Evolutionary conservation across 768 basidiomycete genomes (phyloP).

Genomic region (Tylopilus balloui): DNA sequence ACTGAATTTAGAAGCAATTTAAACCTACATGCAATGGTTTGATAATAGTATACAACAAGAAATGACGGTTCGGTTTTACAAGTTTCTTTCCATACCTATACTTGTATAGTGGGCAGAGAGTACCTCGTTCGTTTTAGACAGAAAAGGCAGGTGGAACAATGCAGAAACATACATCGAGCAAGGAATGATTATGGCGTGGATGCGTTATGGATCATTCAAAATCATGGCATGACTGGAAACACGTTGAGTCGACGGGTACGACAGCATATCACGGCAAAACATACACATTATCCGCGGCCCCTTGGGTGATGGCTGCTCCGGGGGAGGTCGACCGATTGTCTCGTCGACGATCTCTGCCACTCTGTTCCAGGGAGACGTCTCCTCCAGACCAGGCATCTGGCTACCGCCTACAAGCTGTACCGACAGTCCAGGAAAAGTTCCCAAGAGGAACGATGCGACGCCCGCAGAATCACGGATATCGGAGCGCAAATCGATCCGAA

Average conservation of each 20-base stretch:
- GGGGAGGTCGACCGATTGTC: constrained; percentile 11
- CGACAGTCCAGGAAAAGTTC: constrained; percentile 5
- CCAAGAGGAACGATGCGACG: constrained; percentile 18
- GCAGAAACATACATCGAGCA: too few relatives aligned
- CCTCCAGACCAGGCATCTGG: constrained; percentile 9
- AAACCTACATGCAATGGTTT: too few relatives aligned
- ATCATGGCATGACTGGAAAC: constrained; percentile 10
- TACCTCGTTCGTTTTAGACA: too few relatives aligned
- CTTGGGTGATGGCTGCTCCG: neutral
- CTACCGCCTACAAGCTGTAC: constrained; percentile 3
- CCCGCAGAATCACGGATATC: constrained; percentile 17
- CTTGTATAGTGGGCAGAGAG: too few relatives aligned
- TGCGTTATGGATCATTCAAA: too few relatives aligned
- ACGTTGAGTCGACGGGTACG: neutral
- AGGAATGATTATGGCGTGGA: too few relatives aligned
- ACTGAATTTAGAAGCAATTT: too few relatives aligned
- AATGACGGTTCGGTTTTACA: too few relatives aligned
- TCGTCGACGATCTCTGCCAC: constrained; percentile 18
- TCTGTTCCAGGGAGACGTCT: constrained; percentile 21
- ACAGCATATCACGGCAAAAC: neutral
- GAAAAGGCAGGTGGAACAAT: too few relatives aligned
- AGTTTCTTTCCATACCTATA: too few relatives aligned
- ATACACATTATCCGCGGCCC: constrained; percentile 17
- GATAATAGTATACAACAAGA: too few relatives aligned
- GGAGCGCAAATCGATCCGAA: constrained; percentile 15